phyloP scores from a whole-genome alignment of 371 early-diverging fungal species.

The Rhizopus delemar region DNA sequence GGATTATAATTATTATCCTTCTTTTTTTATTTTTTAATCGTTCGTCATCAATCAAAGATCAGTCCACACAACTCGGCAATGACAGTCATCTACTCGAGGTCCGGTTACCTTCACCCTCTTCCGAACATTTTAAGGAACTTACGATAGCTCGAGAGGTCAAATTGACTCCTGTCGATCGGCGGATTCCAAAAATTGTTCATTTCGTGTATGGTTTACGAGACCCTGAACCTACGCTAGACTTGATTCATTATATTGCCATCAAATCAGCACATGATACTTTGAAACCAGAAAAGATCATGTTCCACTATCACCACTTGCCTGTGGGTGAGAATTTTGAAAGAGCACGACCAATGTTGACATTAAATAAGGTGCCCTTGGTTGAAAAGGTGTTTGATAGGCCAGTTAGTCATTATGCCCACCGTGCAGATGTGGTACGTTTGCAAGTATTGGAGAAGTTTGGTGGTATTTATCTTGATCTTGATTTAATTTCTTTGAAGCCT shows the following conservation, averaged over 20 bases:
- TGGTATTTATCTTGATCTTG: slow-evolving; percentile 59
- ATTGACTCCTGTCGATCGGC: slow-evolving; percentile 15
- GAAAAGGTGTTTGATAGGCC: slow-evolving; percentile 41
- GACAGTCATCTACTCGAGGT: slow-evolving; percentile 11
- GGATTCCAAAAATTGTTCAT: slow-evolving; percentile 54
- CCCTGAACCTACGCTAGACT: slow-evolving; percentile 44
- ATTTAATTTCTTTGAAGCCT: slow-evolving; percentile 48
- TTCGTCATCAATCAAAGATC: not conserved
- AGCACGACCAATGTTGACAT: slow-evolving; percentile 39
- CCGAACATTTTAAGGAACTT: slow-evolving; percentile 24
- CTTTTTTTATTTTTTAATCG: slow-evolving; percentile 2
- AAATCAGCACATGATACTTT: slow-evolving; percentile 53
- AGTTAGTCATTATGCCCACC: slow-evolving; percentile 51
- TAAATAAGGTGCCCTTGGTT: slow-evolving; percentile 39
- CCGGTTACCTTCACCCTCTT: slow-evolving; percentile 11
- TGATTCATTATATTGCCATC: slow-evolving; percentile 57
- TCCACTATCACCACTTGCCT: slow-evolving; percentile 55
- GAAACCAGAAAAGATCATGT: slow-evolving; percentile 49
- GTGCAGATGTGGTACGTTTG: slow-evolving; percentile 52
- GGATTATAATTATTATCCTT: slow-evolving; percentile 2
- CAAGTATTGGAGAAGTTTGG: slow-evolving; percentile 47
- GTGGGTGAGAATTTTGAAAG: slow-evolving; percentile 48
- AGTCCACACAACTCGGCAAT: not conserved
- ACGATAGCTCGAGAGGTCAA: slow-evolving; percentile 22
- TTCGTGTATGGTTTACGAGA: slow-evolving; percentile 53